phyloP scores from a whole-genome alignment of 495 filamentous ascomycete genomes.

The Aspergillus cavernicola region DNA sequence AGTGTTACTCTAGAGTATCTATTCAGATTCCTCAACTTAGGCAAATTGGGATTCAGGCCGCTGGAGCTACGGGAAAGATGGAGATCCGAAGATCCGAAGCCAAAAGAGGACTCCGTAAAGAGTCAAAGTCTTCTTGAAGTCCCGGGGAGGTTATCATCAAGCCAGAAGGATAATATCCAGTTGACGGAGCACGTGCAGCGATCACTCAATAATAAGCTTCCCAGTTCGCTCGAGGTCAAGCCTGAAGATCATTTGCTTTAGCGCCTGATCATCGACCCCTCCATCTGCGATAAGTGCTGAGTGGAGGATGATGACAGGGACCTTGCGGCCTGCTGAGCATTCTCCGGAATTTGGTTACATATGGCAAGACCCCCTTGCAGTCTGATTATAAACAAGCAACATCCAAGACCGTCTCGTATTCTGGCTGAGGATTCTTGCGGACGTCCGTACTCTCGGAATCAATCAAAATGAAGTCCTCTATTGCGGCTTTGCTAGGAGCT shows the following conservation, averaged over 20 bases:
- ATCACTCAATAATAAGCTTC: background rate
- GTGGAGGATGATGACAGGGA: too few relatives aligned
- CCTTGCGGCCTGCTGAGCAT: background rate
- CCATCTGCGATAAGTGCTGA: too few relatives aligned
- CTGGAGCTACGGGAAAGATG: too few relatives aligned
- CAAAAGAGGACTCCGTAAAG: too few relatives aligned
- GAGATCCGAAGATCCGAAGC: too few relatives aligned
- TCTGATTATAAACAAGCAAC: conserved; percentile 8
- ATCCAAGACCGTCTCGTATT: background rate
- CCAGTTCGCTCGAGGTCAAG: too few relatives aligned
- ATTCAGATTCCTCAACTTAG: too few relatives aligned
- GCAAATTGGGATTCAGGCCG: too few relatives aligned
- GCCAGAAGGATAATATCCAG: background rate
- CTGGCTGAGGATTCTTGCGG: background rate
- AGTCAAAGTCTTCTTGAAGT: too few relatives aligned
- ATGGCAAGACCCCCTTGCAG: background rate
- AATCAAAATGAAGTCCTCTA: conserved; percentile 24
- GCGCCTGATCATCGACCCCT: background rate
- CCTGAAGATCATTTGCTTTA: background rate
- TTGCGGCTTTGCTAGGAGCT: conserved; percentile 20
- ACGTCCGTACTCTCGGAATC: background rate
- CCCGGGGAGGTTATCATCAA: too few relatives aligned
- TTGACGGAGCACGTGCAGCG: conserved; percentile 3
- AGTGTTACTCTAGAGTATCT: too few relatives aligned
- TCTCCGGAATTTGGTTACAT: background rate